These are phyloP conservation scores for Aquilaria sinensis DNA, from an alignment of 345 rosid genomes.

Conservation along the genomic window DNA sequence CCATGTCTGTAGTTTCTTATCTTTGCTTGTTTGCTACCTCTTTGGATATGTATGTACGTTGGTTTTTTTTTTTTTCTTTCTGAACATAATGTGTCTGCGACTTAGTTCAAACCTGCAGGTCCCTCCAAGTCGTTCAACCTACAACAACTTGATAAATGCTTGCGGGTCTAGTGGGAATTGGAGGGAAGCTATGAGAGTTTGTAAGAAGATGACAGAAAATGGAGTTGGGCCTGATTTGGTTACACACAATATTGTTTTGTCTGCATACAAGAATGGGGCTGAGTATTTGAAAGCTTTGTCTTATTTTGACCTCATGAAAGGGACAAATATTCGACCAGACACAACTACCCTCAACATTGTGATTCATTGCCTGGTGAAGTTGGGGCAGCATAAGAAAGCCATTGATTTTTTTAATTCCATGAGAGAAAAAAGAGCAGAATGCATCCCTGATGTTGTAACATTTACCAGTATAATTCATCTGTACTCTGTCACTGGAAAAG, in stretches of 20 bases:
- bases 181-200: slow-evolving; percentile 84
- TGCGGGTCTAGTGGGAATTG: slow-evolving; percentile 97
- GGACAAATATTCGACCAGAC: slow-evolving; percentile 75
- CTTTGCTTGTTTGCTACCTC: not conserved
- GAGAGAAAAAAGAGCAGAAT: slow-evolving; percentile 69
- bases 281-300: slow-evolving; percentile 80
- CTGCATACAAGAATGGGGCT: slow-evolving; percentile 77
- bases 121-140: slow-evolving; percentile 81
- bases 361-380: slow-evolving; percentile 72
- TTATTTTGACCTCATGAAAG: slow-evolving; percentile 86
- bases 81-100: too few relatives aligned
- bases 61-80: not conserved
- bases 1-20: too few relatives aligned
- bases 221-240: slow-evolving; percentile 98
- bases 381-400: slow-evolving; percentile 66
- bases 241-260: slow-evolving; percentile 83
- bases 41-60: not conserved
- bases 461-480: slow-evolving; percentile 73
- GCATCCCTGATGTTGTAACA: slow-evolving; percentile 71
- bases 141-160: slow-evolving; percentile 88
- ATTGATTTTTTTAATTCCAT: slow-evolving; percentile 69
- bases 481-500: slow-evolving; percentile 68
- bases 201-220: slow-evolving; percentile 91
- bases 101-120: slow-evolving; percentile 44
- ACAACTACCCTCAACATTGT: slow-evolving; percentile 81